Evolutionary conservation across 2,329 filamentous ascomycete species (phyloP).

Genomic region (Xylaria sp.): DNA sequence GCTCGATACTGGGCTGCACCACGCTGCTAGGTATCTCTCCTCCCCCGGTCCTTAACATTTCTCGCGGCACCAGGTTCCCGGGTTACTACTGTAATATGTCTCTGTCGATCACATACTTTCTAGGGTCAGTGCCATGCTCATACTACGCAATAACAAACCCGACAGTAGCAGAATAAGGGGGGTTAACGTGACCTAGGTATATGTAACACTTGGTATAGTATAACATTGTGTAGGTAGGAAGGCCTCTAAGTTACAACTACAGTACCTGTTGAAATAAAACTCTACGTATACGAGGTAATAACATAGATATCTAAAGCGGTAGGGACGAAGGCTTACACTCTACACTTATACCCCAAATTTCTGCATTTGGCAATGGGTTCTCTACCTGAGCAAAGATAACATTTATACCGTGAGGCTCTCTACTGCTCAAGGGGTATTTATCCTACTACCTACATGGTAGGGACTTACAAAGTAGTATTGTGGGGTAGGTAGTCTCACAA

Average conservation of each 20-base stretch:
- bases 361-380: background rate
- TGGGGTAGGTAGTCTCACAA: background rate
- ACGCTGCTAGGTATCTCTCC: background rate
- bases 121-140: background rate
- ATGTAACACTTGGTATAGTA: background rate
- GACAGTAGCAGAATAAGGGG: conserved; percentile 13
- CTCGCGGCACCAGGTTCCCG: conserved; percentile 38
- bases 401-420: background rate
- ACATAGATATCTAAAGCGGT: background rate
- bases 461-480: background rate
- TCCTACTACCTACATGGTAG: background rate
- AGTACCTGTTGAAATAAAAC: background rate
- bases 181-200: background rate
- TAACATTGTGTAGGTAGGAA: background rate
- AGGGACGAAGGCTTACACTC: background rate
- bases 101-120: conserved; percentile 22
- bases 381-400: background rate
- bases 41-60: background rate
- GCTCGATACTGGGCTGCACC: conserved; percentile 11
- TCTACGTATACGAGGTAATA: background rate
- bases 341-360: background rate
- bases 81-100: conserved; percentile 25
- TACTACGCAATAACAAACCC: background rate
- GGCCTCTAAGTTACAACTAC: background rate
- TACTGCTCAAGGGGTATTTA: background rate